Evolutionary conservation across 2,329 filamentous ascomycete species (phyloP).

Genomic region (Trichoderma gracile): DNA sequence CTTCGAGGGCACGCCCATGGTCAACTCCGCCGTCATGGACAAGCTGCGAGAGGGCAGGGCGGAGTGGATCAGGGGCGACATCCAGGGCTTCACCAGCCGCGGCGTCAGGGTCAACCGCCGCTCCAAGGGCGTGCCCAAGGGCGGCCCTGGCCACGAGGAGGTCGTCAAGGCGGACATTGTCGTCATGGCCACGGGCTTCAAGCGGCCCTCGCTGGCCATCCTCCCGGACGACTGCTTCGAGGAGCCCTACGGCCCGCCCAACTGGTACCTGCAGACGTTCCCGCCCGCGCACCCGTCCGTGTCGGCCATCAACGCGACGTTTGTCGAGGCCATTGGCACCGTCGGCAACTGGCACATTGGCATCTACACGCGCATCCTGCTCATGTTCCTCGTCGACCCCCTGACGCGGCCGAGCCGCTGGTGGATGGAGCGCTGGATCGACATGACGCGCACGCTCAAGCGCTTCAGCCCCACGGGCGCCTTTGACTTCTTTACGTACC

Average conservation of each 20-base stretch:
- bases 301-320: slow-evolving; percentile 81
- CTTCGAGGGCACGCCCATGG: slow-evolving; percentile 86
- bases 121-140: slow-evolving; percentile 69
- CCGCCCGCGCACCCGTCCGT: slow-evolving; percentile 72
- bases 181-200: slow-evolving; percentile 81
- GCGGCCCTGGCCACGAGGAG: slow-evolving; percentile 69
- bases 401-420: slow-evolving; percentile 68
- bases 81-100: slow-evolving; percentile 64
- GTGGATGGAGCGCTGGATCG: slow-evolving; percentile 85
- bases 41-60: slow-evolving; percentile 71
- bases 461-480: slow-evolving; percentile 67
- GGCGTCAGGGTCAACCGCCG: slow-evolving; percentile 70
- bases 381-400: slow-evolving; percentile 84
- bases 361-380: slow-evolving; percentile 80
- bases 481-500: slow-evolving; percentile 88
- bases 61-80: slow-evolving; percentile 80
- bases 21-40: slow-evolving; percentile 78
- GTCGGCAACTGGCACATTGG: slow-evolving; percentile 89
- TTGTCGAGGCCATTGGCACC: slow-evolving; percentile 75
- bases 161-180: slow-evolving; percentile 72
- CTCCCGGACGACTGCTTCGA: slow-evolving; percentile 71
- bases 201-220: slow-evolving; percentile 71
- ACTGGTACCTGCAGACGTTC: slow-evolving; percentile 88
- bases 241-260: slow-evolving; percentile 74
- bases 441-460: slow-evolving; percentile 76